phyloP scores from a whole-genome alignment of 768 basidiomycete species.

The Auricularia heimuer region DNA sequence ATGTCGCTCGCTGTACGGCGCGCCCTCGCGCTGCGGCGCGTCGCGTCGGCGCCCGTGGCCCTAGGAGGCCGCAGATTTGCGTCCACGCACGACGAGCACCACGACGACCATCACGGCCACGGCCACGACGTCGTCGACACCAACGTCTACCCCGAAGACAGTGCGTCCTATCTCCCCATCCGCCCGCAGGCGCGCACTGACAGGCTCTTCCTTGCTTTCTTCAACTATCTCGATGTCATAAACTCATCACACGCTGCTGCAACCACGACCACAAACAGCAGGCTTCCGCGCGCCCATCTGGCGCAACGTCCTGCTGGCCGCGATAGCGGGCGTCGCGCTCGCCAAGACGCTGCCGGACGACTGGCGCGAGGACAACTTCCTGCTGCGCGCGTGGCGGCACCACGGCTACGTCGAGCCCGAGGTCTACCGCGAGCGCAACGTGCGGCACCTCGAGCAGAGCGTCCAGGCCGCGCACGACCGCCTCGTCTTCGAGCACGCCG shows the following conservation, averaged over 20 bases:
- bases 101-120: not conserved
- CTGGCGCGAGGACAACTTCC: constrained; percentile 1
- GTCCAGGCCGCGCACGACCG: not conserved
- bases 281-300: constrained; percentile 1
- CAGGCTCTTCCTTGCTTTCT: too few relatives aligned
- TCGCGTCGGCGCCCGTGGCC: not conserved
- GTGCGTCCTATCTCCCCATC: not conserved
- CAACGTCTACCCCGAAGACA: not conserved
- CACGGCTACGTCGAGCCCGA: not conserved
- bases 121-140: not conserved
- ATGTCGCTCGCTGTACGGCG: not conserved
- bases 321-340: not conserved
- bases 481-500: not conserved
- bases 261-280: not conserved
- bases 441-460: not conserved
- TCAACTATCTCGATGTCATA: too few relatives aligned
- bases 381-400: not conserved
- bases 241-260: too few relatives aligned
- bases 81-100: not conserved
- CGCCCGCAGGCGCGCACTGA: not conserved
- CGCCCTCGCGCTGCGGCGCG: not conserved
- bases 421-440: not conserved
- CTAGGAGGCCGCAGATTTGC: not conserved
- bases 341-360: not conserved
- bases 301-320: not conserved